Base-by-base conservation (phyloP, 1,139 yeast genomes). In the Geotrichum restrictum region DNA sequence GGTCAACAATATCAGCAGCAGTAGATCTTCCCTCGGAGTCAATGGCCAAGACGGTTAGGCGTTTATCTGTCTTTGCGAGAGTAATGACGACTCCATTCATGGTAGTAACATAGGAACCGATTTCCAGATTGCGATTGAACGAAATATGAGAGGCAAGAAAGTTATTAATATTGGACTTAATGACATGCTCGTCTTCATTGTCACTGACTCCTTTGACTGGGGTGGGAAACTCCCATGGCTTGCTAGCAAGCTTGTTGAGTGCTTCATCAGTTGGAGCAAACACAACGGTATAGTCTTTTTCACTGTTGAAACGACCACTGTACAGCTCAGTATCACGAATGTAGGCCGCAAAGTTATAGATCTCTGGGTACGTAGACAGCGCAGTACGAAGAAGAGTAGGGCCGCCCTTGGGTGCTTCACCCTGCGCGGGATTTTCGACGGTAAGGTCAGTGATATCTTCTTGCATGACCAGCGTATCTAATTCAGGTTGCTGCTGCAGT, bases 141-240 rank as follows among this genome's bases (percentile, higher is more conserved):
- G 63, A 62, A 22, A 69, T 53, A 48, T 69, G 72, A 51, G 63
- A 60, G 33, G 59, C 59, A 29, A 69, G 56, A 50, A 69, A 69
- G 22, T 58, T 57, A 45, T 61, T 58, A 24, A 67, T 57, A 51
- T 69, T 69, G 37, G 52, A 54, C 27, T 63, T 49, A 5, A 65
- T 66, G 8, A 57, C 52, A 14, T 58, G 56, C 45, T 69, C 71
- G 48, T 61, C 60, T 46, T 64, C 63, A 47, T 48, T 38, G 4
- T 56, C 59, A 14, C 47, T 36, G n/a, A 32, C 48, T 42, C 53
- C 58, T 16, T 54, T 55, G 3, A 59, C 57, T n/a, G 59, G 57
- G 16, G 50, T 46, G 16, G 71, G 71, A 57, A 66, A 69, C 55
- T 66, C 67, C 72, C 72, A 69, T 3, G 73, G 73, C 56, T 69